Evolutionary conservation across 805 yeast species (phyloP).

Genomic region (Osmozyma mogii): DNA sequence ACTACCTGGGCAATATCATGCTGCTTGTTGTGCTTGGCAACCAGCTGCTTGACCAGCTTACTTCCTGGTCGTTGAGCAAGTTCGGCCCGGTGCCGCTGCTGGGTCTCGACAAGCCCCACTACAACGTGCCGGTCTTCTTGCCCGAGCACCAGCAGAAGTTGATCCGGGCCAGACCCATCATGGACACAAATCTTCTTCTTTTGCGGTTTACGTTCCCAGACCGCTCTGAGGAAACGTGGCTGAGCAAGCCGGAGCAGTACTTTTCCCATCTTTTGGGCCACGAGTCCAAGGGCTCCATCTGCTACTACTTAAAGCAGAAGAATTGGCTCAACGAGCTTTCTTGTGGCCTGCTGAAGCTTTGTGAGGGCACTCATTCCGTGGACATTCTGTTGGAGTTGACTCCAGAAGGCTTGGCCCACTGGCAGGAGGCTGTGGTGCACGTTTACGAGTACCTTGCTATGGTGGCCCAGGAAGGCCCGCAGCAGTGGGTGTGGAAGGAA

Average conservation of each 20-base stretch:
- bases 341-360: slow-evolving; percentile 61
- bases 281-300: slow-evolving; percentile 81
- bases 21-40: slow-evolving; percentile 77
- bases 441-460: slow-evolving; percentile 70
- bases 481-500: slow-evolving; percentile 77
- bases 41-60: slow-evolving; percentile 64
- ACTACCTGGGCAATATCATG: slow-evolving; percentile 86
- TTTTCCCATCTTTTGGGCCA: slow-evolving; percentile 83
- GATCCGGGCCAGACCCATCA: slow-evolving; percentile 70
- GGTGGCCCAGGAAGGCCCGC: slow-evolving; percentile 54
- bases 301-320: slow-evolving; percentile 54
- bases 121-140: slow-evolving; percentile 40
- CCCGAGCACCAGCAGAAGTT: slow-evolving; percentile 43
- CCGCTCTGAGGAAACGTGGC: slow-evolving; percentile 52
- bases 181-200: slow-evolving; percentile 64
- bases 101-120: slow-evolving; percentile 36
- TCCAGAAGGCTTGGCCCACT: slow-evolving; percentile 55
- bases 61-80: slow-evolving; percentile 59
- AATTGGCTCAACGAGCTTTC: slow-evolving; percentile 79
- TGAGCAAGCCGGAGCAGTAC: slow-evolving; percentile 61
- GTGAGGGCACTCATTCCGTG: slow-evolving; percentile 62
- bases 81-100: slow-evolving; percentile 59
- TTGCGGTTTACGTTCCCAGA: slow-evolving; percentile 72
- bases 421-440: slow-evolving; percentile 50
- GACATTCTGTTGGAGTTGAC: slow-evolving; percentile 72